Evolutionary conservation across 2,329 filamentous ascomycete species (phyloP).

Genomic region (Monosporascus sp.): DNA sequence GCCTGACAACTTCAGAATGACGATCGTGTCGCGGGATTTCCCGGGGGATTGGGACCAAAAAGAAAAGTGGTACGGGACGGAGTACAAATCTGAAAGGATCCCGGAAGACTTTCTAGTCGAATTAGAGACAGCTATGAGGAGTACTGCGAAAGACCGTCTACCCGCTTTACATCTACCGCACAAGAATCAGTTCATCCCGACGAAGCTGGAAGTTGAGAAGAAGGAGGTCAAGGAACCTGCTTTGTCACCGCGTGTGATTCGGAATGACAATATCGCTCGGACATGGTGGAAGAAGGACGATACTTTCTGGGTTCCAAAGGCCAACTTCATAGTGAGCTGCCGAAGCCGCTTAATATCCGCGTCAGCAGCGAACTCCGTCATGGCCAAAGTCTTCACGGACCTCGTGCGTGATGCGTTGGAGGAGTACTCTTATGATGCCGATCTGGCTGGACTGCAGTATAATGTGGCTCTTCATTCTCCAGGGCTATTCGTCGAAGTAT

Average conservation of each 20-base stretch:
- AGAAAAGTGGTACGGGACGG: slow-evolving; percentile 97
- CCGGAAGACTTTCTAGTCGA: slow-evolving; percentile 68
- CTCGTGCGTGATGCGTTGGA: slow-evolving; percentile 83
- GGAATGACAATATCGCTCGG: slow-evolving; percentile 73
- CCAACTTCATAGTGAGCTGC: slow-evolving; percentile 75
- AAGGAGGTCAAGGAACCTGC: slow-evolving; percentile 76
- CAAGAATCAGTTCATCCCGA: slow-evolving; percentile 93
- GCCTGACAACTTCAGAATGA: slow-evolving; percentile 85
- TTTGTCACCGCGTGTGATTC: slow-evolving; percentile 71
- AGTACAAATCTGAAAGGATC: slow-evolving; percentile 80
- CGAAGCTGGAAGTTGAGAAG: slow-evolving; percentile 88
- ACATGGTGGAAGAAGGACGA: slow-evolving; percentile 99
- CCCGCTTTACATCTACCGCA: slow-evolving; percentile 78
- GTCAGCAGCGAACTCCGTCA: slow-evolving; percentile 72
- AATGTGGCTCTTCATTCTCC: slow-evolving; percentile 65
- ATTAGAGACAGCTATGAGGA: slow-evolving; percentile 58
- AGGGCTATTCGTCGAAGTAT: slow-evolving; percentile 73
- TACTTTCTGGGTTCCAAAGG: slow-evolving; percentile 96
- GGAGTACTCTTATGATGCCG: slow-evolving; percentile 94
- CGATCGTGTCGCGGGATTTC: slow-evolving; percentile 74
- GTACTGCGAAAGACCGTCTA: slow-evolving; percentile 54
- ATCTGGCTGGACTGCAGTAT: slow-evolving; percentile 85
- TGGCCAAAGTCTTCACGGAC: slow-evolving; percentile 75
- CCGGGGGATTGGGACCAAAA: slow-evolving; percentile 81
- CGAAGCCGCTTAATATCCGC: slow-evolving; percentile 74